phyloP scores from a whole-genome alignment of 805 yeast species.

The Naumovozyma baii region DNA sequence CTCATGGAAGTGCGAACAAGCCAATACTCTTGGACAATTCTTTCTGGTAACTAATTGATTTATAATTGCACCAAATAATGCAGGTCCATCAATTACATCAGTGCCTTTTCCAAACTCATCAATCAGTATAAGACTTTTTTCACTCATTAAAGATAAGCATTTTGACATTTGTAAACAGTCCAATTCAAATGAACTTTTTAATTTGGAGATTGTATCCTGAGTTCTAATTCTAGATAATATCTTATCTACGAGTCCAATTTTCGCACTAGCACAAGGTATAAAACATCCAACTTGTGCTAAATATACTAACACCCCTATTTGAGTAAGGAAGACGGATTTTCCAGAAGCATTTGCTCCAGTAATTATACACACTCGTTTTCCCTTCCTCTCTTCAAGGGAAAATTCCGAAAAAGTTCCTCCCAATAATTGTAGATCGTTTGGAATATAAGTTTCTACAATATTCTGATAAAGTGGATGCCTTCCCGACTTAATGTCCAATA shows the following conservation, averaged over 20 bases:
- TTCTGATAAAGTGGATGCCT: constrained; percentile 41
- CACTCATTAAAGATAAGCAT: constrained; percentile 33
- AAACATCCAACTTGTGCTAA: constrained; percentile 47
- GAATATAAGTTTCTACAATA: constrained; percentile 31
- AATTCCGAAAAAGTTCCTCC: constrained; percentile 13
- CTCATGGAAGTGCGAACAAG: constrained; percentile 39
- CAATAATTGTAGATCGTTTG: constrained; percentile 33
- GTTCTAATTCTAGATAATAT: constrained; percentile 38
- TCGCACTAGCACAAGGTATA: constrained; percentile 42
- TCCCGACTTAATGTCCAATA: constrained; percentile 32
- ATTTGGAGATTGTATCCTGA: constrained; percentile 33
- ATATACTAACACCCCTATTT: constrained; percentile 39
- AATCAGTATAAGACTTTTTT: constrained; percentile 36
- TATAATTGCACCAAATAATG: constrained; percentile 35
- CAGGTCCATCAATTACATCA: constrained; percentile 38
- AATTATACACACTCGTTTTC: constrained; percentile 29
- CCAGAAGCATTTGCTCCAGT: constrained; percentile 47
- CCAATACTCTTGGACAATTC: constrained; percentile 24
- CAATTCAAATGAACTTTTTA: constrained; percentile 41
- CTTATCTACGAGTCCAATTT: constrained; percentile 39
- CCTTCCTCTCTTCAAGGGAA: constrained; percentile 5
- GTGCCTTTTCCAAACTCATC: constrained; percentile 52
- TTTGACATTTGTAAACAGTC: constrained; percentile 38
- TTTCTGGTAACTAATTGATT: constrained; percentile 12
- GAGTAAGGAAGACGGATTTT: constrained; percentile 42